phyloP scores from a whole-genome alignment of 208 protist species.

The Balamuthia mandrillaris region DNA sequence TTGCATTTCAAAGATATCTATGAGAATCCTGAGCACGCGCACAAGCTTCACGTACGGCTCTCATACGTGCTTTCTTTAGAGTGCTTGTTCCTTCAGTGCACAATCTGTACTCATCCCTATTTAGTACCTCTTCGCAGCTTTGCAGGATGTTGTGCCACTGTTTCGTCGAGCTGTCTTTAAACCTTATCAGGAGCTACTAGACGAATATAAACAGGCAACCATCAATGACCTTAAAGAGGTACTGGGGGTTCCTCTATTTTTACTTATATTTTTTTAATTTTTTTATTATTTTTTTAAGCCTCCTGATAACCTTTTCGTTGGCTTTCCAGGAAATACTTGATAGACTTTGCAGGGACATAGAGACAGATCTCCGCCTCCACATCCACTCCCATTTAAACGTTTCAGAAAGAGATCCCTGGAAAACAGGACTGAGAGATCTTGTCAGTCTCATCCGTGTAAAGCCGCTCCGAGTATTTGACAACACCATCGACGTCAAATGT shows the following conservation, averaged over 20 bases:
- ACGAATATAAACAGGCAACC: slow-evolving; percentile 71
- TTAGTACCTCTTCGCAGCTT: not conserved
- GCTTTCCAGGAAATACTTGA: slow-evolving; percentile 10
- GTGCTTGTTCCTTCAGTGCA: not conserved
- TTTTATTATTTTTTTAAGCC: not conserved
- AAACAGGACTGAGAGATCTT: slow-evolving; percentile 62
- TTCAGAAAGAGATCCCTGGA: slow-evolving; percentile 37
- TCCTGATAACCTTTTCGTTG: not conserved
- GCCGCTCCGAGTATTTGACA: slow-evolving; percentile 80
- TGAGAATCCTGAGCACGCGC: slow-evolving; percentile 67
- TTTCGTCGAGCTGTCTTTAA: slow-evolving; percentile 22
- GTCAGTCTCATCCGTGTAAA: slow-evolving; percentile 76
- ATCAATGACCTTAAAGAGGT: slow-evolving; percentile 34
- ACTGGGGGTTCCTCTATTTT: no score
- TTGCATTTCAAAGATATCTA: slow-evolving; percentile 80
- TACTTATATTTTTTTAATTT: not conserved
- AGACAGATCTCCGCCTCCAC: slow-evolving; percentile 87
- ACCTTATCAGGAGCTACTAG: slow-evolving; percentile 53
- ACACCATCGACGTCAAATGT: slow-evolving; percentile 75
- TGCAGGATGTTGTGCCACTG: not conserved
- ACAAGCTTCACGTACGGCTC: slow-evolving; percentile 73
- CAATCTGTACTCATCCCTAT: not conserved
- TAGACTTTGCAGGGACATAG: slow-evolving; percentile 80
- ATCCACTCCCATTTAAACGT: slow-evolving; percentile 77
- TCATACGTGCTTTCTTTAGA: slow-evolving; percentile 78